phyloP scores from a whole-genome alignment of 352 stramenopile species.

The Globisporangium sylvaticum region DNA sequence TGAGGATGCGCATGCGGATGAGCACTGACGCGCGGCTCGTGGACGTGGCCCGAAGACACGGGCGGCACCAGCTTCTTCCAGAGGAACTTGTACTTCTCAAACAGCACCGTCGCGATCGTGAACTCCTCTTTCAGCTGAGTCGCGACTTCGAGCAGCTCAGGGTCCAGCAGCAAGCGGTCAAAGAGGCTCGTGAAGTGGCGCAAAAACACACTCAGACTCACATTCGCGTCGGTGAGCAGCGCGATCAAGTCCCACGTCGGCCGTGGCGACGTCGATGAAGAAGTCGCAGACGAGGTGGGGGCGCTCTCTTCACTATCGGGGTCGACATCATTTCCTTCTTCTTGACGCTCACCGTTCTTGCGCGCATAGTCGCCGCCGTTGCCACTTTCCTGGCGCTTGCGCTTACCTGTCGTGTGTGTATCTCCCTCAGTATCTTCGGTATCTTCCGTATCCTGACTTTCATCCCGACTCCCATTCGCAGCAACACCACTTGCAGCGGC shows the following conservation, averaged over 20 bases:
- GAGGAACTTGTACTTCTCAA: conserved; percentile 71
- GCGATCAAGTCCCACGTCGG: conserved; percentile 30
- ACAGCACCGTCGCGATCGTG: conserved; percentile 64
- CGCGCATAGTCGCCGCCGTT: conserved; percentile 3
- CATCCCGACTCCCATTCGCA: background rate
- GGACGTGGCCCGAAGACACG: background rate
- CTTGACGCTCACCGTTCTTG: background rate
- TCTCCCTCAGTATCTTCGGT: background rate
- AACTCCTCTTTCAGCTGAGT: conserved; percentile 82
- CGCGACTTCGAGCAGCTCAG: conserved; percentile 61
- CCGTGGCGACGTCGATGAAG: background rate
- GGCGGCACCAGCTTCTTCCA: conserved; percentile 39
- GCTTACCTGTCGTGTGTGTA: background rate
- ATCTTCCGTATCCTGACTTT: background rate
- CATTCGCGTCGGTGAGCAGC: conserved; percentile 43
- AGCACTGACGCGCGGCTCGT: conserved; percentile 9
- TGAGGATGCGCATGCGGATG: background rate
- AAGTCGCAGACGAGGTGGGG: background rate
- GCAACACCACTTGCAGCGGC: too few species aligned
- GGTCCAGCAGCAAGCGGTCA: conserved; percentile 69
- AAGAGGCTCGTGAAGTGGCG: conserved; percentile 75
- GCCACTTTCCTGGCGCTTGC: conserved; percentile 6
- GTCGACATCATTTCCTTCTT: background rate
- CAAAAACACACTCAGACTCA: conserved; percentile 63
- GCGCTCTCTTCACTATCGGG: background rate